Base-by-base conservation (phyloP, 2,329 filamentous ascomycete species). In the Diaporthe sp. region DNA sequence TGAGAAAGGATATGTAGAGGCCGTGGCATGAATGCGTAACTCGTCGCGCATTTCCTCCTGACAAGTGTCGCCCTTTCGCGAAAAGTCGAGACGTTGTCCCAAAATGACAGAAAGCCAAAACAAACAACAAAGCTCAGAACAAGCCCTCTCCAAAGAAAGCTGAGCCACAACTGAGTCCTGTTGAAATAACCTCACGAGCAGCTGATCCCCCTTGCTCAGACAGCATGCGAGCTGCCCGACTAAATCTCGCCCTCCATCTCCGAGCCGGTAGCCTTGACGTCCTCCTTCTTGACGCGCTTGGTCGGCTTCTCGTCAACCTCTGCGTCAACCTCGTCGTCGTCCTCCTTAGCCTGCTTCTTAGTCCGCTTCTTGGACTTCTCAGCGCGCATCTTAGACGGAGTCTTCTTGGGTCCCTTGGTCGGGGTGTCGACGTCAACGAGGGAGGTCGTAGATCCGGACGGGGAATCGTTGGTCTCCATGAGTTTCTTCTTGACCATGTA, bases 401-500 rank as follows among this genome's bases (percentile, higher is more conserved):
- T 15, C 58, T 67, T 67, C 47, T 33, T 54, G 33, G 64, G n/a
- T 52, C n/a, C 47, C 47, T 68, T 68, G 30, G 64, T 68, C 15
- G 64, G 64, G n/a, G 47, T 54, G 17, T 28, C 30, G 15, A 28
- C n/a, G 3, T 30, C 45, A 12, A 28, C 30, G 22, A 30, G 8
- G 10, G 64, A 40, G 17, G 47, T 35, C n/a, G 58, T 15, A 38
- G 71, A 19, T 33, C 40, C 55, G 35, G 38, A 17, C 3, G 50
- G 17, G 30, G 40, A 22, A 15, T 17, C 1, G 22, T 12, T 8
- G 30, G 2, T n/a, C 9, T 35, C 17, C 33, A 25, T 19, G 15
- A 64, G n/a, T 30, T 57, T 72, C 9, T 40, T 58, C 25, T 50
- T 71, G 40, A n/a, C 72, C 1, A 68, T 71, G 42, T 68, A 68